phyloP scores from a whole-genome alignment of 2,329 filamentous ascomycete genomes.

The Neonectria sp. region DNA sequence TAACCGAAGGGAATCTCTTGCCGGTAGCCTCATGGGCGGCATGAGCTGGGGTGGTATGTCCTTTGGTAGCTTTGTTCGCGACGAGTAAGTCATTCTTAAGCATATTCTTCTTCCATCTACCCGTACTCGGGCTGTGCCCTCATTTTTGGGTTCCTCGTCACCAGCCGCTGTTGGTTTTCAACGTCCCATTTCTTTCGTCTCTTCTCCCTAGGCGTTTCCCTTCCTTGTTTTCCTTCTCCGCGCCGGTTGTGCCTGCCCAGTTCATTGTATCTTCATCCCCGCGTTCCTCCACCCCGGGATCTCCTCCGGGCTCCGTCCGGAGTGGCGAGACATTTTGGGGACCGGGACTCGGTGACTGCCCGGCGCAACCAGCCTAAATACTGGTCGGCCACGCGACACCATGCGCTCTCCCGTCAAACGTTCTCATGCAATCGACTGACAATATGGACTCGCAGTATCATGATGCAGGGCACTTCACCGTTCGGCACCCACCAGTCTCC shows the following conservation, averaged over 20 bases:
- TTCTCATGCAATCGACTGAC: conserved; percentile 39
- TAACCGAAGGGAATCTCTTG: conserved; percentile 73
- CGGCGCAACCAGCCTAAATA: conserved; percentile 29
- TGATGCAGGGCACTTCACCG: conserved; percentile 97
- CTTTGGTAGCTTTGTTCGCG: conserved; percentile 95
- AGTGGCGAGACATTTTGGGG: conserved; percentile 44
- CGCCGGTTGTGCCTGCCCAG: conserved; percentile 5
- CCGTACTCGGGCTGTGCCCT: conserved; percentile 13
- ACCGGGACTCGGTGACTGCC: conserved; percentile 35
- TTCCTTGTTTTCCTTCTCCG: not conserved
- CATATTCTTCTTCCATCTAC: conserved; percentile 30
- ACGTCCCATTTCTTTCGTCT: conserved; percentile 4
- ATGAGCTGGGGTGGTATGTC: conserved; percentile 99
- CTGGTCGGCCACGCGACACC: conserved; percentile 28
- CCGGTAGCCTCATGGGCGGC: conserved; percentile 79
- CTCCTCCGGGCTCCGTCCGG: conserved; percentile 29
- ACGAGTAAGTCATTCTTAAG: conserved; percentile 81
- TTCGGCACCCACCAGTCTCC: conserved; percentile 87
- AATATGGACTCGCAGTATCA: conserved; percentile 73
- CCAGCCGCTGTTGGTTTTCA: not conserved
- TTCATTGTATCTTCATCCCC: conserved; percentile 11
- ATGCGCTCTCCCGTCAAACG: conserved; percentile 28
- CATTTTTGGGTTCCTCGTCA: conserved; percentile 17
- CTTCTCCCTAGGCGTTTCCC: not conserved
- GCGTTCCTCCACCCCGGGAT: conserved; percentile 13